These are phyloP conservation scores for Pseudocercospora fuligena DNA, from an alignment of 2,329 filamentous ascomycete species.

Conservation along the genomic window DNA sequence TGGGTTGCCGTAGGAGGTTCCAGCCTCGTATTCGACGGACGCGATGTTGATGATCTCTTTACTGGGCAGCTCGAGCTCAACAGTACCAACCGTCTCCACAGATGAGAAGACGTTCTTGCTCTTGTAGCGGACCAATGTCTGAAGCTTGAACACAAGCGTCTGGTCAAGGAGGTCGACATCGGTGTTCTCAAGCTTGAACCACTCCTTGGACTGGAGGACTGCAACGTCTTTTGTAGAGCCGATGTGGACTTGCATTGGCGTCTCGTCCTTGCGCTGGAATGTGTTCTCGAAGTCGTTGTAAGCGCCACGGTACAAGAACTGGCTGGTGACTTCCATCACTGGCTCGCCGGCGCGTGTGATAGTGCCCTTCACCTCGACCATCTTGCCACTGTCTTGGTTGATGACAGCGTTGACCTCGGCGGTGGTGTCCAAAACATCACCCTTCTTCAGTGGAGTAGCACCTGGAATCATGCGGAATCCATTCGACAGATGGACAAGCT, in stretches of 20 bases:
- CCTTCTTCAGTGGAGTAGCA: constrained; percentile 92
- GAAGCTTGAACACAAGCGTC: constrained; percentile 93
- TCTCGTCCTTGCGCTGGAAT: constrained; percentile 96
- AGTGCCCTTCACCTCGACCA: constrained; percentile 99
- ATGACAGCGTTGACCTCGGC: constrained; percentile 97
- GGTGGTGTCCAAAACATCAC: constrained; percentile 87
- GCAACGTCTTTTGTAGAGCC: constrained; percentile 89
- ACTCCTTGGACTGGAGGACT: constrained; percentile 93
- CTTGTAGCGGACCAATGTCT: constrained; percentile 91
- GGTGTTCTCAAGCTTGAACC: constrained; percentile 86
- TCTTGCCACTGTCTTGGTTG: constrained; percentile 98
- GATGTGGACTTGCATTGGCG: constrained; percentile 89
- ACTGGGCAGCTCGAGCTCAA: constrained; percentile 89
- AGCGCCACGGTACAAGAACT: constrained; percentile 92
- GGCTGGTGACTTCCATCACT: constrained; percentile 98
- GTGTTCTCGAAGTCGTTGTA: constrained; percentile 98
- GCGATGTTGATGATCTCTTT: constrained; percentile 98
- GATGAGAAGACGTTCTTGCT: constrained; percentile 90
- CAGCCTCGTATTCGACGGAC: constrained; percentile 94
- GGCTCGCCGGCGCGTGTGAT: constrained; percentile 81
- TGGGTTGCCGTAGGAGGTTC: constrained; percentile 90
- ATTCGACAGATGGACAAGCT: constrained; percentile 95
- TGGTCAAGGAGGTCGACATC: constrained; percentile 89
- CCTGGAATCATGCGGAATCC: constrained; percentile 98
- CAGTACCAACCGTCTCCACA: constrained; percentile 89